phyloP scores from a whole-genome alignment of 1,284 basidiomycete species.

The Phellopilus nigrolimitatus region DNA sequence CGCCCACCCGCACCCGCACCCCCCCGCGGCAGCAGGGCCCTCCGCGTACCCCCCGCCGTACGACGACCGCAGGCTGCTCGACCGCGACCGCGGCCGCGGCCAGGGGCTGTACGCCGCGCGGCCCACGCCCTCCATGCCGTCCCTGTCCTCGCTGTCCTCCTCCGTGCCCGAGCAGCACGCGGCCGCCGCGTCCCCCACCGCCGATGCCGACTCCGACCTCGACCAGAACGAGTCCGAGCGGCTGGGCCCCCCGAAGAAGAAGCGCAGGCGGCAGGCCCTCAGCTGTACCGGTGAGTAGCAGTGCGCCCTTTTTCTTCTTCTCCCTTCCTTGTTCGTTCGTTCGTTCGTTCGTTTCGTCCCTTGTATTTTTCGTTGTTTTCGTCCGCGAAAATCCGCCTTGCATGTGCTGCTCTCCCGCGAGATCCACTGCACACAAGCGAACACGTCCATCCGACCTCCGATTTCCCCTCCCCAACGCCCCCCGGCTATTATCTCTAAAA shows the following conservation, averaged over 20 bases:
- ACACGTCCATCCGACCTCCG: too few species aligned
- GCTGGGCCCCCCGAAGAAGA: conserved; percentile 65
- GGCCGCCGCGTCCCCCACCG: too few species aligned
- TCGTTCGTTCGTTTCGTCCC: conserved; percentile 15
- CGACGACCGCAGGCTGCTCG: conserved; percentile 3
- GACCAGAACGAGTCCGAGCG: conserved; percentile 30
- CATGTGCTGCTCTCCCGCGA: too few species aligned
- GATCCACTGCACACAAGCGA: too few species aligned
- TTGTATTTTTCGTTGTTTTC: conserved; percentile 12
- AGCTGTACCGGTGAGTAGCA: conserved; percentile 66
- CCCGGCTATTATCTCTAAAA: too few species aligned
- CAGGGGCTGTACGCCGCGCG: too few species aligned
- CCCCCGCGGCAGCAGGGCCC: conserved; percentile 23
- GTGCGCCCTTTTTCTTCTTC: conserved; percentile 12
- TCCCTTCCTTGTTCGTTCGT: conserved; percentile 15
- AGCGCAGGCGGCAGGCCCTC: conserved; percentile 65
- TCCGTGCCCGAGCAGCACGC: conserved; percentile 12
- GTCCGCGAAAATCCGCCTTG: too few species aligned
- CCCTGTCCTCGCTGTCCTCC: too few species aligned
- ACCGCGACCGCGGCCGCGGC: too few species aligned
- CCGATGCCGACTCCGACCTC: conserved; percentile 39
- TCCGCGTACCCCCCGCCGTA: conserved; percentile 17
- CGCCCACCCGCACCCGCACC: conserved; percentile 21
- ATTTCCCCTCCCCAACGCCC: too few species aligned
- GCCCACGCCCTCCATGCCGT: too few species aligned